Percentiles rank a stretch among this genome's conserved stretches.
Evolutionary conservation across 1,284 basidiomycete genomes (phyloP).

Genomic region (Peniophora sp.): DNA sequence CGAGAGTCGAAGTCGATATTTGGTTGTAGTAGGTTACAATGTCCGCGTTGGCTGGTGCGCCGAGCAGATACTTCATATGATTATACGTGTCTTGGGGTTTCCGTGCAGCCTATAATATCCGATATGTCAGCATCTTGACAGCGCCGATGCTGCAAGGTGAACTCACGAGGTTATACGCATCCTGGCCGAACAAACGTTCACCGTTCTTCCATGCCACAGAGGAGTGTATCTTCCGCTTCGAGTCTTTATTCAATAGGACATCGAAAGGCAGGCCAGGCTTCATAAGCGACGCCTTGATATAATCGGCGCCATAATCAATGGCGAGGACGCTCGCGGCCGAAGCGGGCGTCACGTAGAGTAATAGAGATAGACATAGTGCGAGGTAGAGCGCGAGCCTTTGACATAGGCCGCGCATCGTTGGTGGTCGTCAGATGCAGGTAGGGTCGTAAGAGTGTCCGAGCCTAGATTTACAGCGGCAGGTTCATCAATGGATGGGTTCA

Average conservation of each 20-base stretch:
- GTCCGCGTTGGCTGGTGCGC: conserved; percentile 58
- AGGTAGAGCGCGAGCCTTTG: conserved; percentile 7
- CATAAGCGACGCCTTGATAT: conserved; percentile 93
- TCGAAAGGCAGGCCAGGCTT: conserved; percentile 96
- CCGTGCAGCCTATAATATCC: conserved; percentile 63
- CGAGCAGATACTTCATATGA: conserved; percentile 84
- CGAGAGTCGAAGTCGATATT: conserved; percentile 34
- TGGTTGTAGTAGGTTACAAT: conserved; percentile 56
- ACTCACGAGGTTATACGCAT: conserved; percentile 82
- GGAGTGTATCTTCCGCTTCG: conserved; percentile 91
- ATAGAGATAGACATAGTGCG: conserved; percentile 7
- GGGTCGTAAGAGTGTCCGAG: conserved; percentile 6
- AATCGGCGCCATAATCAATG: conserved; percentile 94
- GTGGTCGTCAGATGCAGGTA: no score
- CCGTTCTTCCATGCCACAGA: conserved; percentile 83
- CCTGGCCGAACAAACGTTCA: conserved; percentile 83
- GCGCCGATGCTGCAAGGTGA: not conserved
- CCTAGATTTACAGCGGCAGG: not conserved
- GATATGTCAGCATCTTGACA: not conserved
- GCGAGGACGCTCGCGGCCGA: conserved; percentile 63
- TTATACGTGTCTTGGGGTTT: conserved; percentile 88
- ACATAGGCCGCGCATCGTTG: conserved; percentile 6
- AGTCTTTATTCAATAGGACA: conserved; percentile 92
- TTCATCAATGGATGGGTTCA: conserved; percentile 3
- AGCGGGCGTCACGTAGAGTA: conserved; percentile 3